These are phyloP conservation scores for Yamadazyma triangularis DNA, from an alignment of 1,139 yeast species.

Conservation along the genomic window DNA sequence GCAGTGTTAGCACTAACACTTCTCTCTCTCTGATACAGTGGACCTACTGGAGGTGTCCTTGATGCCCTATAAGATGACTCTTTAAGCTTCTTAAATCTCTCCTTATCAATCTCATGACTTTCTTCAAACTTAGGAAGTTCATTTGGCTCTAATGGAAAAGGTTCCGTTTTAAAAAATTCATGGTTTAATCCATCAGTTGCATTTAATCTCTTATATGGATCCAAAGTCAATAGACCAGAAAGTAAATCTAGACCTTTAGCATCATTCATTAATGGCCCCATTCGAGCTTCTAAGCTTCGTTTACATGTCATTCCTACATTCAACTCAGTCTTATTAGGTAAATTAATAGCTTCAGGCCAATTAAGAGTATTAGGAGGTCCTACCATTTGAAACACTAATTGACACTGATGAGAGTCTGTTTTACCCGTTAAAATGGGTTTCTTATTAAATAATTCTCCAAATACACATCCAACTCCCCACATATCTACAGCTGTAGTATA, in stretches of 20 bases:
- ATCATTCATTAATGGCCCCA: conserved; percentile 26
- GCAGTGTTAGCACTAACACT: neutral
- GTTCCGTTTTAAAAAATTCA: conserved; percentile 60
- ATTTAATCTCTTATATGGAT: conserved; percentile 71
- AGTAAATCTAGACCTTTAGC: conserved; percentile 41
- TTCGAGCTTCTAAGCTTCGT: conserved; percentile 50
- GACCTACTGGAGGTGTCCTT: neutral
- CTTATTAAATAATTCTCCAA: conserved; percentile 81
- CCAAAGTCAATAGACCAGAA: conserved; percentile 51
- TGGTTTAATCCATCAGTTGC: conserved; percentile 76
- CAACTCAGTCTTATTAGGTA: conserved; percentile 56
- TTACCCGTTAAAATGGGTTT: conserved; percentile 83
- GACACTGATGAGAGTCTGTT: conserved; percentile 89
- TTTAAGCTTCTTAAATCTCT: conserved; percentile 42
- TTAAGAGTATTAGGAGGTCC: conserved; percentile 70
- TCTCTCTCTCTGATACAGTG: too few species aligned
- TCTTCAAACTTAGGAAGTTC: conserved; percentile 75
- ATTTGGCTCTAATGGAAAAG: conserved; percentile 52
- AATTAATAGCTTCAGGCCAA: conserved; percentile 61
- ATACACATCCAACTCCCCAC: conserved; percentile 97
- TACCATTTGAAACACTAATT: conserved; percentile 68
- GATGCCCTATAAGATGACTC: neutral
- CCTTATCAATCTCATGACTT: conserved; percentile 83
- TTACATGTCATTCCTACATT: conserved; percentile 44
- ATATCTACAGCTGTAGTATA: conserved; percentile 94